Evolutionary conservation across 2,329 filamentous ascomycete genomes (phyloP).

Genomic region (Ramularia collo-cygni): DNA sequence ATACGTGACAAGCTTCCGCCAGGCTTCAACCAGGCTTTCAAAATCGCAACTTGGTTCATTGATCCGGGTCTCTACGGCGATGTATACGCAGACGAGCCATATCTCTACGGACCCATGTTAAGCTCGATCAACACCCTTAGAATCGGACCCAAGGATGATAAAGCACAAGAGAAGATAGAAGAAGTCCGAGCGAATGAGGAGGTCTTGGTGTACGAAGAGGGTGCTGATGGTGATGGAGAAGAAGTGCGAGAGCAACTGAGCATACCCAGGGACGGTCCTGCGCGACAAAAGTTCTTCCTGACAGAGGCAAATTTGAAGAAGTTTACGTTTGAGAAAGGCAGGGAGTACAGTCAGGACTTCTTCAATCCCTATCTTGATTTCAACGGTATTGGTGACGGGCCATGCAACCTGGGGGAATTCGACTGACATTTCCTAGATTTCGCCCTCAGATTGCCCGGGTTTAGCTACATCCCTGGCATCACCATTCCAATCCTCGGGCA

Average conservation of each 20-base stretch:
- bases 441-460: conserved; percentile 61
- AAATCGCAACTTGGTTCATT: conserved; percentile 81
- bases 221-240: conserved; percentile 41
- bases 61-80: conserved; percentile 89
- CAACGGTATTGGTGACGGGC: conserved; percentile 43
- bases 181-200: conserved; percentile 49
- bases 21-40: conserved; percentile 77
- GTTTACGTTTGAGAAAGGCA: conserved; percentile 57
- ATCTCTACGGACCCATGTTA: conserved; percentile 75
- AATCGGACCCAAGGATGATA: conserved; percentile 48
- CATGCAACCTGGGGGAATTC: not conserved
- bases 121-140: conserved; percentile 72
- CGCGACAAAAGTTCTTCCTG: conserved; percentile 56
- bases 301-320: conserved; percentile 46
- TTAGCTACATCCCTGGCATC: conserved; percentile 51
- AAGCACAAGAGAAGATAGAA: conserved; percentile 26
- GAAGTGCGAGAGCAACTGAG: conserved; percentile 33
- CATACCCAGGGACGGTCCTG: conserved; percentile 36
- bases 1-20: conserved; percentile 81
- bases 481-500: conserved; percentile 67
- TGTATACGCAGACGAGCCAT: conserved; percentile 77
- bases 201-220: conserved; percentile 49
- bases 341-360: conserved; percentile 64
- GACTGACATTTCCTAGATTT: conserved; percentile 45
- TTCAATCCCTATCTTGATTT: conserved; percentile 93